phyloP scores from a whole-genome alignment of 2,329 filamentous ascomycete genomes.

The Fusarium liriodendri region DNA sequence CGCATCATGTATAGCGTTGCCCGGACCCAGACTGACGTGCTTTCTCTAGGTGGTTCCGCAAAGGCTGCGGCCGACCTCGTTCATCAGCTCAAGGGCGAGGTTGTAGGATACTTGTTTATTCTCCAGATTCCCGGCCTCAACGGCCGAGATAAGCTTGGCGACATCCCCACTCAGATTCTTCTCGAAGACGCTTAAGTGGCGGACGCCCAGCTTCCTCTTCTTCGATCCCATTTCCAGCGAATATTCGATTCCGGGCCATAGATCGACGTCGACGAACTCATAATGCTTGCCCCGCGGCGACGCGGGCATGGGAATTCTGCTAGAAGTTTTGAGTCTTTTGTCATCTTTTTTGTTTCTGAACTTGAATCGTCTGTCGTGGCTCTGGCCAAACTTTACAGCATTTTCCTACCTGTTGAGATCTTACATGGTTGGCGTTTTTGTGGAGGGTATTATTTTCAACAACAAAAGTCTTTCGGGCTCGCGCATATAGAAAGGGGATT shows the following conservation, averaged over 20 bases:
- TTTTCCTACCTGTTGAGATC: constrained; percentile 35
- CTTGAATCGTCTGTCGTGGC: constrained; percentile 26
- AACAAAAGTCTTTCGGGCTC: constrained; percentile 42
- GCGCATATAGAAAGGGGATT: constrained; percentile 43
- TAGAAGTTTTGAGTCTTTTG: constrained; percentile 32
- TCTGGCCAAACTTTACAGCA: constrained; percentile 20
- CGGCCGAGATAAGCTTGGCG: constrained; percentile 88
- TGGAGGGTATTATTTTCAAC: constrained; percentile 38
- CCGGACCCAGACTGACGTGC: constrained; percentile 28
- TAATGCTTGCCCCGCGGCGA: constrained; percentile 17
- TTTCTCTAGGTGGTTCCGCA: constrained; percentile 82
- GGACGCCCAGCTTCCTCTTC: constrained; percentile 19
- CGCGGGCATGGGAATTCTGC: constrained; percentile 25
- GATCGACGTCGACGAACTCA: constrained; percentile 25
- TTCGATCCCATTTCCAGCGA: constrained; percentile 29
- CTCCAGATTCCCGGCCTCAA: constrained; percentile 95
- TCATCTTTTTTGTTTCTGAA: constrained; percentile 26
- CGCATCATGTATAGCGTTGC: constrained; percentile 14
- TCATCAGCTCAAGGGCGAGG: constrained; percentile 83
- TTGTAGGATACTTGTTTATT: constrained; percentile 93
- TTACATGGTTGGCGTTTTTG: constrained; percentile 44
- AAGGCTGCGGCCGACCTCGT: constrained; percentile 89
- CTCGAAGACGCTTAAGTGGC: constrained; percentile 63
- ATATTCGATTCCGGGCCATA: constrained; percentile 24
- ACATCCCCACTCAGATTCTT: constrained; percentile 82